Base-by-base conservation (phyloP, 2,329 filamentous ascomycete species). In the Sporothrix protearum region DNA sequence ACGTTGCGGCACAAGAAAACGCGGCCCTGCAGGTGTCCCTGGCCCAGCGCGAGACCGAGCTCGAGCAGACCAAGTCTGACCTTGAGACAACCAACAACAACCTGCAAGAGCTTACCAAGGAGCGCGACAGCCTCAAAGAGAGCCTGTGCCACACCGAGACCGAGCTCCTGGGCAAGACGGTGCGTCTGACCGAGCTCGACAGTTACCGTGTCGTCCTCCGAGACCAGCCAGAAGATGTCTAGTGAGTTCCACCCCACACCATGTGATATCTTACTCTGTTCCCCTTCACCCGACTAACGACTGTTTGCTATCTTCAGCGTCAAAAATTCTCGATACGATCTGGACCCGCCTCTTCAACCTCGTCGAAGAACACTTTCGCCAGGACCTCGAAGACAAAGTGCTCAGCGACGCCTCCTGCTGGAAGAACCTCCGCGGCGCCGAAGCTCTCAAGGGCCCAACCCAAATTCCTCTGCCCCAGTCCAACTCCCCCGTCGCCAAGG, bases 401-500 rank as follows among this genome's bases (percentile, higher is more conserved):
- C 76, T 80, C 12, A 30, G 71, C 39, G 79, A 80, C 73, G 55
- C 77, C 0, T 79, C 78, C 0, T 79, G 79, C 76, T 80, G 79
- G 79, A 76, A 73, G 72, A 79, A 79, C 71, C 76, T 80, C 19
- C 78, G 77, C 53, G 74, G 73, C 59, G 77, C 78, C 12, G 77
- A 77, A 0, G 78, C 79, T 53, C 78, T 80, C 73, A 78, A 77
- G 74, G 76, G 77, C 72, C 77, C 78, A 1, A 78, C 77, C 0
- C 77, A 78, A 36, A 76, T 80, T 47, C 79, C 79, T 0, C 76
- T 81, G 0, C 79, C 79, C 3, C 78, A 76, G 45, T 78, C 78
- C 75, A 81, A 81, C 76, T 76, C 78, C 7, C 73, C 77, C 0
- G 77, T 78, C 1, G 79, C 79, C 67, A 81, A 81, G 73, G 77